Base-by-base conservation (phyloP, 2,329 filamentous ascomycete genomes). In the Penicillium sp. region DNA sequence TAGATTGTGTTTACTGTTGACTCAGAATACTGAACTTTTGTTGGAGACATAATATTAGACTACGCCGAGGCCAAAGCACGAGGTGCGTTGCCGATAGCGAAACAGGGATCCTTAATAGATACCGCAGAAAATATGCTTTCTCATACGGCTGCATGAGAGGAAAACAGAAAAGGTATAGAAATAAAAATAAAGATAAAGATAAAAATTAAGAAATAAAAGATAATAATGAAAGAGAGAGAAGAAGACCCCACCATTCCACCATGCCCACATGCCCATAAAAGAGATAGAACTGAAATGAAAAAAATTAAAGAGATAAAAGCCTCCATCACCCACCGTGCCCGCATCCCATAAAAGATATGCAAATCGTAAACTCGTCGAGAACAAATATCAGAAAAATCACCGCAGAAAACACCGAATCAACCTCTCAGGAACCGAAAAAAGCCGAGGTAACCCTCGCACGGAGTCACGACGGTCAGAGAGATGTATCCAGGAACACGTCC, bases 81-180 rank as follows among this genome's bases (percentile, higher is more conserved):
- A 57, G 26, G 23, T 2, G 25, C 12, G 29, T 49, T 57, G 48
- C 55, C 35, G 22, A 58, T 35, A 52, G 49, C 33, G 62, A 59
- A 62, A 60, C 55, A 67, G 65, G 54, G 59, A 60, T 51, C 45
- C 26, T 52, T 59, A 66, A 60, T 60, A 68, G 48, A 70, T 69
- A 65, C 57, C 14, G 52, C 37, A 47, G 47, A 54, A 61, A 53
- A 53, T 43, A 59, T 56, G 40, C 26, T 45, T 44, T 29, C 23
- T 31, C 47, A 12, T 40, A 46, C 55, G 55, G 53, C 44, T 56
- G 49, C 29, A 51, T n/a, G 41, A 54, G 18, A 50, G 22, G 52
- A 20, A 20, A 45, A 20, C 49, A 18, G 20, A 22, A 33, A 40
- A 48, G 33, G 40, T 35, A 15, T 27, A 29, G 15, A 47, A 18